A percentile compares a stretch with the other conserved stretches of the same genome.
phyloP scores from a whole-genome alignment of 148 eudicot species.

The Talinum fruticosum region DNA sequence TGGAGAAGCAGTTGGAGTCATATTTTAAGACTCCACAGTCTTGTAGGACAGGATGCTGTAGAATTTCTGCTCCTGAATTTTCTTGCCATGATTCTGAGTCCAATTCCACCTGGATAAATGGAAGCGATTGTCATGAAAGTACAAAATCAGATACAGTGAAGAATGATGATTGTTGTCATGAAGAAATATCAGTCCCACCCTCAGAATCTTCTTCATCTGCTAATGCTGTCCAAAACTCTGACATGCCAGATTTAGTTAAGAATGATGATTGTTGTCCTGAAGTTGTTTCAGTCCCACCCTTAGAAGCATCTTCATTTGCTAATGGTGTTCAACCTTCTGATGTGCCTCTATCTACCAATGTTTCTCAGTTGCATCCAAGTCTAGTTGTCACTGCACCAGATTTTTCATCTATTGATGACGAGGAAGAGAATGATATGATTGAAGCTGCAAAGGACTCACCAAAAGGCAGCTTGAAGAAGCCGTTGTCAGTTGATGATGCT shows the following conservation, averaged over 20 bases:
- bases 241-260: constrained; percentile 29
- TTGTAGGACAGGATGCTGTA: constrained; percentile 34
- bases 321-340: constrained; percentile 10
- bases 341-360: constrained; percentile 17
- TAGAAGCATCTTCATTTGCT: constrained; percentile 10
- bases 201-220: constrained; percentile 15
- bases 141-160: constrained; percentile 34
- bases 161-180: constrained; percentile 24
- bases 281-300: constrained; percentile 21
- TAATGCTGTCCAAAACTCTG: not conserved
- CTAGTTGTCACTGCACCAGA: constrained; percentile 79
- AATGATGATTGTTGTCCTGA: constrained; percentile 23
- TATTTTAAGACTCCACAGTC: constrained; percentile 37
- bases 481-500: constrained; percentile 74
- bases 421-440: constrained; percentile 44
- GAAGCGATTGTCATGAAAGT: constrained; percentile 27
- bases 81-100: constrained; percentile 46
- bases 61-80: constrained; percentile 60
- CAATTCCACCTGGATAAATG: constrained; percentile 39
- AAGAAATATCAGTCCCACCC: constrained; percentile 22
- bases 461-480: constrained; percentile 36
- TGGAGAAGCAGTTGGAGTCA: constrained; percentile 63
- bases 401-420: constrained; percentile 57
- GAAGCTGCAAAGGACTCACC: constrained; percentile 36
- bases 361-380: constrained; percentile 45